Percentiles rank a stretch among this genome's conserved stretches.
Evolutionary conservation across 345 rosid species (phyloP).

Genomic region (sweet orange (Citrus sinensis)): DNA sequence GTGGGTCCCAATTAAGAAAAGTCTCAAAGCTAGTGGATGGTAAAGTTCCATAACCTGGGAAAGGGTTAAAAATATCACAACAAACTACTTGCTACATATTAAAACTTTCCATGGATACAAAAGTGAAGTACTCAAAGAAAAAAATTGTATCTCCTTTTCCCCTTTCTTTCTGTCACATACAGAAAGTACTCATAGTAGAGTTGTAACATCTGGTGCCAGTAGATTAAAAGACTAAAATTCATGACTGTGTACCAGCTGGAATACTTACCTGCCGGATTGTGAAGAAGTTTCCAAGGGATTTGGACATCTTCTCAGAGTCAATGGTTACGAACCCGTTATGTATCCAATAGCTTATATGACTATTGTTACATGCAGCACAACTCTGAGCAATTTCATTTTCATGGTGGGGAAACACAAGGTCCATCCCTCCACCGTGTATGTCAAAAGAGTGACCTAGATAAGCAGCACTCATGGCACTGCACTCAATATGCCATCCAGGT

Average conservation of each 20-base stretch:
- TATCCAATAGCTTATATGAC: conserved; percentile 81
- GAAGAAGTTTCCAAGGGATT: conserved; percentile 95
- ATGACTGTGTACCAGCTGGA: background rate
- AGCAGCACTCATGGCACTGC: conserved; percentile 94
- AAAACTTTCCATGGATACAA: background rate
- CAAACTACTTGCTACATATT: conserved; percentile 2
- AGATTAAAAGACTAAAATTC: background rate
- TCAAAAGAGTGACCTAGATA: conserved; percentile 86
- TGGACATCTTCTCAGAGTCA: conserved; percentile 97
- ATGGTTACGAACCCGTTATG: conserved; percentile 96
- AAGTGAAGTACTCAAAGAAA: background rate
- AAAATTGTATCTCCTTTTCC: background rate
- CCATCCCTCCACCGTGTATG: conserved; percentile 99
- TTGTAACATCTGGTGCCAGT: background rate
- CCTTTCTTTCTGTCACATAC: background rate
- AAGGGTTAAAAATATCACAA: background rate
- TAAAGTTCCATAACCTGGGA: conserved; percentile 73
- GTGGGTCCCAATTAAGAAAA: conserved; percentile 87
- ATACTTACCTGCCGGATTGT: conserved; percentile 78
- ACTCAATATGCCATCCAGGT: conserved; percentile 98
- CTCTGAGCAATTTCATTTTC: conserved; percentile 99
- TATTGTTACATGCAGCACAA: conserved; percentile 79
- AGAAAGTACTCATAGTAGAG: background rate
- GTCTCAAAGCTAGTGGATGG: conserved; percentile 84
- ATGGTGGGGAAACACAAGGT: conserved; percentile 97